Evolutionary conservation across 495 filamentous ascomycete genomes (phyloP).

Genomic region (Aspergillus ostianus): DNA sequence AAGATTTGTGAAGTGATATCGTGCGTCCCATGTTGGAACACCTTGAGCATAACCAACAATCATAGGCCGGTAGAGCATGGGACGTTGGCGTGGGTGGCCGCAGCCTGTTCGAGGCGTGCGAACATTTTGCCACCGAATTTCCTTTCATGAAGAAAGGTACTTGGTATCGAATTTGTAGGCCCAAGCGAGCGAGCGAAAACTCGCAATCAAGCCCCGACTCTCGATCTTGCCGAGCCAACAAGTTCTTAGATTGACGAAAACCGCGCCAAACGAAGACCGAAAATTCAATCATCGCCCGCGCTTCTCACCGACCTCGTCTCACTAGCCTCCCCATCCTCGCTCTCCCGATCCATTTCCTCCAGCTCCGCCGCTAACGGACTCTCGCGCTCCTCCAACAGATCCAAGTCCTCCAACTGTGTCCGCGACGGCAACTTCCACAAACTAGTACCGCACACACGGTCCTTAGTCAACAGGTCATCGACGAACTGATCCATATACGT

Average conservation of each 20-base stretch:
- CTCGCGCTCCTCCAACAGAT: conserved; percentile 77
- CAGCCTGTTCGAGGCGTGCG: background rate
- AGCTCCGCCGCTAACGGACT: conserved; percentile 81
- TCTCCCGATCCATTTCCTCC: conserved; percentile 73
- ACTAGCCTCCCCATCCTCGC: conserved; percentile 41
- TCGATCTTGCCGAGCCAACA: background rate
- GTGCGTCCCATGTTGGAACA: background rate
- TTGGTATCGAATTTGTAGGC: background rate
- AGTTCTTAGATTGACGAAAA: background rate
- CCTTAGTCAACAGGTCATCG: conserved; percentile 86
- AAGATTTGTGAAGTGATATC: background rate
- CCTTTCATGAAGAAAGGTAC: background rate
- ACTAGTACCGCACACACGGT: conserved; percentile 86
- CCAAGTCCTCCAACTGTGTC: conserved; percentile 83
- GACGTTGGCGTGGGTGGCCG: too few relatives aligned
- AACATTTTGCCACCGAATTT: background rate
- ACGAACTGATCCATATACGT: conserved; percentile 92
- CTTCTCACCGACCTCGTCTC: conserved; percentile 19
- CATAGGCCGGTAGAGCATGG: background rate
- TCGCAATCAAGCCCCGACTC: too few relatives aligned
- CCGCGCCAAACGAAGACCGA: conserved; percentile 1
- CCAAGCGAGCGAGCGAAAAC: background rate
- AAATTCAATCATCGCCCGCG: conserved; percentile 30
- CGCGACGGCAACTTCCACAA: conserved; percentile 87
- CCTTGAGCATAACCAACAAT: background rate